Evolutionary conservation across 2,329 filamentous ascomycete genomes (phyloP).

Genomic region (Aurifilum marmelostoma): DNA sequence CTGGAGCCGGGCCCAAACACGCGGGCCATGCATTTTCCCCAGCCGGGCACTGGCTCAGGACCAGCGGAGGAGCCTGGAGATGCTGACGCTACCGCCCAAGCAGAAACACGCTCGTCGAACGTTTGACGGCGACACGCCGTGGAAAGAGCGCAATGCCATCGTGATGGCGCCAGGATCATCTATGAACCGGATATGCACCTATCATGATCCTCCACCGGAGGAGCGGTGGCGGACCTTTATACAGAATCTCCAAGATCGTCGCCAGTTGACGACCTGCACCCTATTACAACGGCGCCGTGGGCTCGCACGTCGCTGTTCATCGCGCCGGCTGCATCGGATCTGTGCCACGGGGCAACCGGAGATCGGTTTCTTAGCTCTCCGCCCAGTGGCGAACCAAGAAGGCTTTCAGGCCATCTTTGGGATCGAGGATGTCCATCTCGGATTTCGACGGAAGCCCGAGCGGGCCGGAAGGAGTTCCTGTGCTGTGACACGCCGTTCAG

Average conservation of each 20-base stretch:
- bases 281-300: conserved; percentile 96
- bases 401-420: conserved; percentile 97
- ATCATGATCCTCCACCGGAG: conserved; percentile 93
- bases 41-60: conserved; percentile 97
- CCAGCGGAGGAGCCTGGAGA: conserved; percentile 84
- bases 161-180: conserved; percentile 88
- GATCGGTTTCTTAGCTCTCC: conserved; percentile 90
- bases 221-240: conserved; percentile 85
- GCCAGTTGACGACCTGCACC: conserved; percentile 90
- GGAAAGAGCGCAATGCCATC: conserved; percentile 77
- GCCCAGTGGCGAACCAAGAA: conserved; percentile 89
- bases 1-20: conserved; percentile 77
- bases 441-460: conserved; percentile 94
- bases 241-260: conserved; percentile 86
- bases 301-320: conserved; percentile 92
- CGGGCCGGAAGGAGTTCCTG: conserved; percentile 88
- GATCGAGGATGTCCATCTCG: conserved; percentile 75
- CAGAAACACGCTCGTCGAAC: conserved; percentile 83
- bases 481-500: conserved; percentile 98
- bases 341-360: conserved; percentile 86
- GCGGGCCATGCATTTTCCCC: conserved; percentile 91
- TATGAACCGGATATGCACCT: conserved; percentile 97
- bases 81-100: conserved; percentile 78
- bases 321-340: conserved; percentile 79
- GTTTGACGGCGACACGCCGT: conserved; percentile 92